Base-by-base conservation (phyloP, 257 asterid species). In the Salvia miltiorrhiza region DNA sequence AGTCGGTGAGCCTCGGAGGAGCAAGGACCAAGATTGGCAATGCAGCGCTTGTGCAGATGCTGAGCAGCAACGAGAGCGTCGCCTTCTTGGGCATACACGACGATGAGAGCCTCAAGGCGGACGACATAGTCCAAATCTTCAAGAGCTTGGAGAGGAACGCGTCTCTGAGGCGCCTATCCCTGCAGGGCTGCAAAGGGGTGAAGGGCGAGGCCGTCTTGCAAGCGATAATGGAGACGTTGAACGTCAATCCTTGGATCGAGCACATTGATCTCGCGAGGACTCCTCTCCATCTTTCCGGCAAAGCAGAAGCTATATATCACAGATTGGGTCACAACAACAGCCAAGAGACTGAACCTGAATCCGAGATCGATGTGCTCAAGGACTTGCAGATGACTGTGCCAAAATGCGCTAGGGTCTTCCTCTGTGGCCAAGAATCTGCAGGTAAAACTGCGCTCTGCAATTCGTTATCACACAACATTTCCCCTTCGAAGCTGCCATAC, bases 161-260 rank as follows among this genome's bases (percentile, higher is more conserved):
- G 2, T 48, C 85, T 10, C 73, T 92, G 23, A 82, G 82, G 76
- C 39, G 77, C 47, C 40, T 92, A 35, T 87, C 95, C 37, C 78
- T 92, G 41, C 85, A 76, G 70, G 96, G 94, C 13, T 92, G 98
- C 83, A 86, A 72, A 79, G 96, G 98, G 59, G 96, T 87, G 50
- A 83, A 77, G 79, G 96, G 96, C 32, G 94, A 87, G 10, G 62
- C 67, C 30, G 87, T 92, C 64, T 75, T 84, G 63, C 79, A 83
- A 49, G 55, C 88, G 0, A 87, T 92, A 47, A 83, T 80, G 79
- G 87, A 79, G 70, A 83, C 82, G 1, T 39, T 92, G 67, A 85
- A 87, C 66, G 90, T 89, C 74, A 92, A 92, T 69, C 98, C 98
- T 3, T 92, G 98, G 94, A 84, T 92, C 24, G 94, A 89, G 78